Evolutionary conservation across 179 eudicot species (phyloP), one percentile per base, ranked within the genome.

Genomic region (Monotropa hypopitys): DNA sequence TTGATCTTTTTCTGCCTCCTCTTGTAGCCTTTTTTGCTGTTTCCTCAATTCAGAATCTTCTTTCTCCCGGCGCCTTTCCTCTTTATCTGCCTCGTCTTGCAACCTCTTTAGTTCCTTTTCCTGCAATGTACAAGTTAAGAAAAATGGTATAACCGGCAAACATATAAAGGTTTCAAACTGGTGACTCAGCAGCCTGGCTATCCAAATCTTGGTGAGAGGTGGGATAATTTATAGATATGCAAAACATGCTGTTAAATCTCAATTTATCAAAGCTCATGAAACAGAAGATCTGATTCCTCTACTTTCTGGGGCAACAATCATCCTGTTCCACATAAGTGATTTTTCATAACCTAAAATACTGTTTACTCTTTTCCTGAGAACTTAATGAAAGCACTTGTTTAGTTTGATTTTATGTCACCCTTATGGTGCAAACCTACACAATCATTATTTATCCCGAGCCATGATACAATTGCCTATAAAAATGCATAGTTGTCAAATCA

Each of bases 71-170:
- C 90, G 90, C 72, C 83, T 93, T 76, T 88, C 90, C 77, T 95
- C 97, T 79, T 90, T 91, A 75, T 89, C 91, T 75, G 95, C 93
- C 68, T 91, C 98, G 76, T 87, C 93, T 81, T 91, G 92, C 84
- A 91, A 77, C 35, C 93, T 86, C 75, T 86, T 95, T 71, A 76
- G 86, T 82, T 91, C 96, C 81, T 90, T 95, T 79, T 93, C 98
- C 99, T 93, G 87, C 82, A 87, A 70, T 15, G 23, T 53, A 66
- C 13, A 53, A 30, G 49, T 26, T 73, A 33, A 49, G 20, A 46
- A 28, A 43, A 59, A 42, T 26, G 20, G 33, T 23, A 72, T 3
- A 42, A 67, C 43, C 35, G 2, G 59, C 13, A 54, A 65, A 15
- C 84, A 43, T 30, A 26, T 23, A 76, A 53, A 62, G 38, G 32